Evolutionary conservation across 106 monocot genomes (phyloP), one percentile per base, ranked within the genome.

Genomic region (Dendrobium huoshanense): DNA sequence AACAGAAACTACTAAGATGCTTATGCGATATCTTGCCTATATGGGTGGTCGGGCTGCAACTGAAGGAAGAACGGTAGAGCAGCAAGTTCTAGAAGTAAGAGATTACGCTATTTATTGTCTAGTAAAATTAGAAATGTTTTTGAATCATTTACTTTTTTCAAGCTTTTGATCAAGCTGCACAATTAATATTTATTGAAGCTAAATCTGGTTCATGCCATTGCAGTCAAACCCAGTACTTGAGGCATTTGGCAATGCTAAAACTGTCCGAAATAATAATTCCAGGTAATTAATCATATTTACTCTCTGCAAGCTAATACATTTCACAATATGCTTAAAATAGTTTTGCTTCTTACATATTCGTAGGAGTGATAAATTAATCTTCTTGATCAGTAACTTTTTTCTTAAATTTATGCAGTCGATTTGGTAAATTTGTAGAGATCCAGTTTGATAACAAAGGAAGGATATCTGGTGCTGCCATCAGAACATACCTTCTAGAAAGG

Each of bases 211-310:
- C 72, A 1, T 47, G 25, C 78, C 41, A 61, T 80, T 85, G 81
- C 83, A 99, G 99, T 99, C 99, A 51, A 99, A 99, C 78, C 99
- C 99, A 41, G 99, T 99, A 72, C 93, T 99, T 78, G 99, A 99
- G 85, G 99, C 99, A 80, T 99, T 99, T 88, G 99, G 99, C 67
- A 99, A 99, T 93, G 99, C 99, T 70, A 99, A 99, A 91, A 99
- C 93, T 78, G 99, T 99, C 68, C 85, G 99, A 82, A 99, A 99
- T 77, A 99, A 99, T 80, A 99, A 99, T 81, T 99, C 99, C 9
- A 99, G 99, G 99, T 95, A 83, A 64, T 45, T 68, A 24, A 31
- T 20, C 47, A 43, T 43, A 17, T 19, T 51, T 16, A 72, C 67
- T 77, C 22, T 41, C 6, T 85, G 77, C 9, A 59, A 20, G 19